A percentile compares a stretch with the other conserved stretches of the same genome.
Conservation (phyloP, 805 yeast genomes). For the Wickerhamomyces strasburgensis region DNA sequence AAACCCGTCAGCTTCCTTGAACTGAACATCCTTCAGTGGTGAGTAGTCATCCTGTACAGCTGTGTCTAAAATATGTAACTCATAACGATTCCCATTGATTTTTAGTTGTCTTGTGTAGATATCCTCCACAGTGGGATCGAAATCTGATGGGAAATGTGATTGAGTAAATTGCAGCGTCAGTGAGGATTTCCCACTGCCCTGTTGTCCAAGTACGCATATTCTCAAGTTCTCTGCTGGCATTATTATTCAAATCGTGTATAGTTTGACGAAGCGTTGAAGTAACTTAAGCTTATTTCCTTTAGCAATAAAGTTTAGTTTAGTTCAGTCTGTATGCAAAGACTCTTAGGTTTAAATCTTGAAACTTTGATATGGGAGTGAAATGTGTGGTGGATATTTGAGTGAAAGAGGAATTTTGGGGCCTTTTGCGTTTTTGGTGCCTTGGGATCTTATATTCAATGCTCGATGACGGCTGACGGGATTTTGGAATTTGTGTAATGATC, state of each 20-base stretch:
- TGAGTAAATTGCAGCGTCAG: constrained; percentile 59
- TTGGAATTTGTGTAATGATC: too few species aligned
- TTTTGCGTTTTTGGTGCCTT: too few species aligned
- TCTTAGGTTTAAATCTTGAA: too few species aligned
- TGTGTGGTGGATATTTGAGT: too few species aligned
- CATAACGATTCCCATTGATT: constrained; percentile 47
- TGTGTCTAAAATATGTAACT: constrained; percentile 63
- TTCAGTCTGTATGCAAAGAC: too few species aligned
- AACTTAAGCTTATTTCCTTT: too few species aligned
- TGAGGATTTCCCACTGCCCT: constrained; percentile 67
- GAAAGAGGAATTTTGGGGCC: too few species aligned
- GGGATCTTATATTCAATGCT: too few species aligned
- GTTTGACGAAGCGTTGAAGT: too few species aligned
- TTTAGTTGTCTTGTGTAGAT: constrained; percentile 52
- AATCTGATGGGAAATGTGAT: constrained; percentile 58
- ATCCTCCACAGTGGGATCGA: constrained; percentile 66
- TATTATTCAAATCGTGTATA: neutral
- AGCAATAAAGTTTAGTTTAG: too few species aligned
- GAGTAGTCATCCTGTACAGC: constrained; percentile 81
- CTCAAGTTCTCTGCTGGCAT: constrained; percentile 1
- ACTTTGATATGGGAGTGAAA: too few species aligned
- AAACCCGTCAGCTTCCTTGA: constrained; percentile 21
- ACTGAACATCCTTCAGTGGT: constrained; percentile 50
- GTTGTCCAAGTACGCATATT: constrained; percentile 54
- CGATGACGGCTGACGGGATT: too few species aligned